Conservation (phyloP, 2,329 filamentous ascomycete genomes). For the Diaporthe nobilis region DNA sequence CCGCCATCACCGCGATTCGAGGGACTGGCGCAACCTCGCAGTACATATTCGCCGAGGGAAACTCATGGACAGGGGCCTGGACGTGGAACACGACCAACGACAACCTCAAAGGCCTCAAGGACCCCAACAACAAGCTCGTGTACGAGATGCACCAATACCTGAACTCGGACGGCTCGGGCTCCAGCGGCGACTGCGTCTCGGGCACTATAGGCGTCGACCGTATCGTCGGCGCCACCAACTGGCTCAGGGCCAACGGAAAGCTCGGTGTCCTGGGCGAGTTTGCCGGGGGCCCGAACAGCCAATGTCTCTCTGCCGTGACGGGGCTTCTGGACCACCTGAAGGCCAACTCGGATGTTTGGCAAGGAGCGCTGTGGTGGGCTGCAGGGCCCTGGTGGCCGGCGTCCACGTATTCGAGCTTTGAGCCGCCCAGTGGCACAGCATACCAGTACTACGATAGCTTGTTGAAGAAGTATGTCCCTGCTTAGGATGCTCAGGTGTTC, state of each 20-base stretch:
- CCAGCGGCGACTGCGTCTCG: conserved; percentile 61
- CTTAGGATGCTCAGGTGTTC: neutral
- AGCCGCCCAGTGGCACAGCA: conserved; percentile 60
- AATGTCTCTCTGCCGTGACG: conserved; percentile 65
- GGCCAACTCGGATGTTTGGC: conserved; percentile 70
- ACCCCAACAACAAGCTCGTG: conserved; percentile 63
- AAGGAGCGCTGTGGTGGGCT: conserved; percentile 69
- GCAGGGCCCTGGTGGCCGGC: conserved; percentile 71
- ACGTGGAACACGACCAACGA: conserved; percentile 54
- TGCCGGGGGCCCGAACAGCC: conserved; percentile 64
- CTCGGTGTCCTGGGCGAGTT: conserved; percentile 69
- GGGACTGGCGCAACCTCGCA: conserved; percentile 66
- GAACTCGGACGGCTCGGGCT: conserved; percentile 66
- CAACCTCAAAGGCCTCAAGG: conserved; percentile 58
- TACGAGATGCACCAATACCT: conserved; percentile 74
- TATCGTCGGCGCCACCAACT: conserved; percentile 63
- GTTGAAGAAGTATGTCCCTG: conserved; percentile 39
- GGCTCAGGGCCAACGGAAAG: conserved; percentile 69
- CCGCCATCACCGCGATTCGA: conserved; percentile 72
- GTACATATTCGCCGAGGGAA: conserved; percentile 64
- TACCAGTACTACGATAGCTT: conserved; percentile 53
- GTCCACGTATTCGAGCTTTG: conserved; percentile 58
- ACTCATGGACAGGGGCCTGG: conserved; percentile 47
- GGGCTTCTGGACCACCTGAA: conserved; percentile 65
- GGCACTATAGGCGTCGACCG: conserved; percentile 64